phyloP scores from a whole-genome alignment of 352 stramenopile genomes.

The Proteromonas lacertae region DNA sequence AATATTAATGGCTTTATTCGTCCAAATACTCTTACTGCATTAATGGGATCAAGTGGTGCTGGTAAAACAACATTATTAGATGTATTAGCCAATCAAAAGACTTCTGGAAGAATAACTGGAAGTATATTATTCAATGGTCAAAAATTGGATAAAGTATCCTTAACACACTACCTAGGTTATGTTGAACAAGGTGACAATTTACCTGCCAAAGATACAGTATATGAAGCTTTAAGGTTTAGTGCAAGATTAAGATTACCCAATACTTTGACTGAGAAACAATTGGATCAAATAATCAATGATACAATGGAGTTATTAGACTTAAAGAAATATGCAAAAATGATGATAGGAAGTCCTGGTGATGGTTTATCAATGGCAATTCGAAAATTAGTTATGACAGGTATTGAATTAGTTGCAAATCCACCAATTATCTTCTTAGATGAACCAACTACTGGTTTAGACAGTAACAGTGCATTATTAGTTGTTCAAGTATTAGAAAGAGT shows the following conservation, averaged over 20 bases:
- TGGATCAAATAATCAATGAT: constrained; percentile 4
- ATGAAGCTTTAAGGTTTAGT: constrained; percentile 51
- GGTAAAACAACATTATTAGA: constrained; percentile 71
- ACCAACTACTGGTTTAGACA: constrained; percentile 41
- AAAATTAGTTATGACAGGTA: constrained; percentile 56
- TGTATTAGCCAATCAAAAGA: constrained; percentile 58
- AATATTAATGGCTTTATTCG: no score
- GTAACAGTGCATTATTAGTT: constrained; percentile 25
- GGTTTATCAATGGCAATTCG: constrained; percentile 49
- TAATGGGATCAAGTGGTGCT: constrained; percentile 7
- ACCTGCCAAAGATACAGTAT: constrained; percentile 30
- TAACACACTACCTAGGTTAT: constrained; percentile 44
- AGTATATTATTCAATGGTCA: constrained; percentile 47
- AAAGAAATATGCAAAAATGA: constrained; percentile 10
- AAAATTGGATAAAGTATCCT: constrained; percentile 26
- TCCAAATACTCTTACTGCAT: no score
- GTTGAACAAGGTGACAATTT: constrained; percentile 57
- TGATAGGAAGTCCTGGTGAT: constrained; percentile 18
- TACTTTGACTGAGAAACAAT: not conserved
- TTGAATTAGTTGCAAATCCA: constrained; percentile 50
- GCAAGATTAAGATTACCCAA: constrained; percentile 29
- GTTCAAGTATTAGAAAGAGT: constrained; percentile 40
- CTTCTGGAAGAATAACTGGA: constrained; percentile 29
- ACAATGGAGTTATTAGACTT: constrained; percentile 14
- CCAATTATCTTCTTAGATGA: constrained; percentile 66